Conservation (phyloP, 2,329 filamentous ascomycete species). For the Trichoderma cornu-damae region DNA sequence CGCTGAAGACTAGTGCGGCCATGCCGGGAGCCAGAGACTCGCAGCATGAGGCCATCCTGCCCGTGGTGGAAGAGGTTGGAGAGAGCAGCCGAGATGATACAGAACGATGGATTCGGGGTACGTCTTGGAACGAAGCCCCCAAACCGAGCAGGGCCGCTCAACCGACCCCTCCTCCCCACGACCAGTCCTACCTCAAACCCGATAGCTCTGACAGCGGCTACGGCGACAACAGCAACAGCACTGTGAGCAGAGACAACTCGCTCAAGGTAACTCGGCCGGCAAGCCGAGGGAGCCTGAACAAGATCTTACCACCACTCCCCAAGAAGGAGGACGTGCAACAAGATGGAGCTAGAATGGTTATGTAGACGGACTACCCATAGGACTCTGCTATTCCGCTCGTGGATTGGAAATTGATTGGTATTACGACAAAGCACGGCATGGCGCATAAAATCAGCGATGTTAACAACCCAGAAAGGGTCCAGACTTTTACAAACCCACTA, state of each 20-base stretch:
- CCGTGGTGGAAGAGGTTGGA: conserved; percentile 84
- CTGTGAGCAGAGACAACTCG: conserved; percentile 29
- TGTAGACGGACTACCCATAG: conserved; percentile 25
- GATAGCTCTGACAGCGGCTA: conserved; percentile 47
- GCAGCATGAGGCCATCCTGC: conserved; percentile 56
- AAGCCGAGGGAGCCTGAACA: conserved; percentile 55
- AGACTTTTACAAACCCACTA: conserved; percentile 6
- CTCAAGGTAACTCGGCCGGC: conserved; percentile 33
- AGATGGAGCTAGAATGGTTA: conserved; percentile 30
- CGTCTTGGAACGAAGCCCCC: conserved; percentile 34
- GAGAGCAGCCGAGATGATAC: conserved; percentile 59
- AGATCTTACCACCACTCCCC: conserved; percentile 55
- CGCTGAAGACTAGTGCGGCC: conserved; percentile 39
- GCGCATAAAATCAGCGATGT: conserved; percentile 21
- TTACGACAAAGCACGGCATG: conserved; percentile 20
- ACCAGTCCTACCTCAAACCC: conserved; percentile 33
- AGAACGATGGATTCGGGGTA: conserved; percentile 37
- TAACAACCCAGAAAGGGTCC: conserved; percentile 12
- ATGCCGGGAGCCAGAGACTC: conserved; percentile 48
- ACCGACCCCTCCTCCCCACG: conserved; percentile 35
- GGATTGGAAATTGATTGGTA: conserved; percentile 20
- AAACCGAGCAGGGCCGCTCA: conserved; percentile 43
- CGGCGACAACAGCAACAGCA: conserved; percentile 34
- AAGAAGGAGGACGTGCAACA: conserved; percentile 28
- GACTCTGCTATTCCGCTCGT: conserved; percentile 21